These are phyloP conservation scores for Aspergillus homomorphus DNA, from an alignment of 495 filamentous ascomycete genomes.

Conservation along the genomic window DNA sequence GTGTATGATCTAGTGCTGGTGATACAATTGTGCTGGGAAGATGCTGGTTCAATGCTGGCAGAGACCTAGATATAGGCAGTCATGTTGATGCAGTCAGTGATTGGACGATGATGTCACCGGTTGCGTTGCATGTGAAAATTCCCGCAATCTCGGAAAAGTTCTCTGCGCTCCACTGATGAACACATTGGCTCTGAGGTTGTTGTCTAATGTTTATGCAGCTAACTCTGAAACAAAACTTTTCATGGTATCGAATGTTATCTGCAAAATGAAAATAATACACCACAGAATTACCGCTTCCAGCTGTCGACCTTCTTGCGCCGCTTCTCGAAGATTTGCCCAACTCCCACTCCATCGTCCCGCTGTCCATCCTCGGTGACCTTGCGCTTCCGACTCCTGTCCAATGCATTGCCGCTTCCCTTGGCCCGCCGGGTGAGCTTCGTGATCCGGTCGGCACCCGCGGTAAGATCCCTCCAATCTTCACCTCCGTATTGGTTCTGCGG, in stretches of 20 bases:
- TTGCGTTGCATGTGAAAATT: slow-evolving; percentile 1
- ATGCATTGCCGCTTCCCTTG: slow-evolving; percentile 49
- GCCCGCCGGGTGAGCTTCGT: slow-evolving; percentile 62
- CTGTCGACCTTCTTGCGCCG: slow-evolving; percentile 65
- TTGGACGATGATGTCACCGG: slow-evolving; percentile 4
- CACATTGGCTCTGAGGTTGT: no score
- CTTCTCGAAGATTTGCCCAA: slow-evolving; percentile 72
- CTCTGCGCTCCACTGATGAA: no score
- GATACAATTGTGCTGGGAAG: not conserved
- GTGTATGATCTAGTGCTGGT: not conserved
- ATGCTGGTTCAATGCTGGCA: not conserved
- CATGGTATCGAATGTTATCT: slow-evolving; percentile 9
- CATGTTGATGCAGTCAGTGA: not conserved
- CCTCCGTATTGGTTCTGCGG: slow-evolving; percentile 64
- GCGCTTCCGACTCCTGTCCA: slow-evolving; percentile 82
- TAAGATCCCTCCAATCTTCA: slow-evolving; percentile 79
- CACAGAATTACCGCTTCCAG: slow-evolving; percentile 43
- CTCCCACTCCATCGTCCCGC: slow-evolving; percentile 52
- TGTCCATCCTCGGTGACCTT: slow-evolving; percentile 56
- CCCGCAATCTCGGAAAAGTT: not conserved
- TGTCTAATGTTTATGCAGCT: no score
- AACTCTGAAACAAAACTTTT: not conserved
- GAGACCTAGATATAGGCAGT: not conserved
- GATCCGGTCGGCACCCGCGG: slow-evolving; percentile 74
- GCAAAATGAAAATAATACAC: not conserved